Evolutionary conservation across 1,284 basidiomycete species (phyloP).

Genomic region (Volvariella surrecta): DNA sequence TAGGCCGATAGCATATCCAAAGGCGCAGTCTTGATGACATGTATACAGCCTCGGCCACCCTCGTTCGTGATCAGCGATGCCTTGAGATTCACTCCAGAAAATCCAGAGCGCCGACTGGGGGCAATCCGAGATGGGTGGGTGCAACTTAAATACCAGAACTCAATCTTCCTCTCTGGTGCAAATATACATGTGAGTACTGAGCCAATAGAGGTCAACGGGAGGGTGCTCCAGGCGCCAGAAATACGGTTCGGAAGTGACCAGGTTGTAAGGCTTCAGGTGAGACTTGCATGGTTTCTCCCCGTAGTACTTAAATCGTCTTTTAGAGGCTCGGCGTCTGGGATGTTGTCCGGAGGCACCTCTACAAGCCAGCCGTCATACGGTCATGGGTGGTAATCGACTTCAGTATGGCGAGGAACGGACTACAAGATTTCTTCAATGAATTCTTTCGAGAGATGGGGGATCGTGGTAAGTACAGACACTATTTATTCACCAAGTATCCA

Average conservation of each 20-base stretch:
- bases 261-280: constrained; percentile 9
- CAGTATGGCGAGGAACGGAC: constrained; percentile 10
- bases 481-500: too few relatives aligned
- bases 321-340: constrained; percentile 26
- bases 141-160: constrained; percentile 22
- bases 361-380: constrained; percentile 16
- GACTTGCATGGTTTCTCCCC: background rate
- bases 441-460: constrained; percentile 17
- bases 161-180: constrained; percentile 22
- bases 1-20: constrained; percentile 5
- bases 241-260: constrained; percentile 17
- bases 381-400: constrained; percentile 25
- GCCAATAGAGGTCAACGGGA: constrained; percentile 19
- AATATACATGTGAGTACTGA: constrained; percentile 17
- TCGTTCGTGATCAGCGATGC: constrained; percentile 21
- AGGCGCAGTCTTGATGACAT: too few relatives aligned
- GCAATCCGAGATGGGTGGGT: constrained; percentile 20
- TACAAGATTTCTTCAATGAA: constrained; percentile 17
- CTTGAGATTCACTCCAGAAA: constrained; percentile 19
- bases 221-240: constrained; percentile 19
- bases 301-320: background rate
- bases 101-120: constrained; percentile 15
- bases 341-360: constrained; percentile 24
- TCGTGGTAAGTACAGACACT: constrained; percentile 14
- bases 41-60: constrained; percentile 13